phyloP scores from a whole-genome alignment of 257 asterid genomes.

The Haberlea rhodopensis region DNA sequence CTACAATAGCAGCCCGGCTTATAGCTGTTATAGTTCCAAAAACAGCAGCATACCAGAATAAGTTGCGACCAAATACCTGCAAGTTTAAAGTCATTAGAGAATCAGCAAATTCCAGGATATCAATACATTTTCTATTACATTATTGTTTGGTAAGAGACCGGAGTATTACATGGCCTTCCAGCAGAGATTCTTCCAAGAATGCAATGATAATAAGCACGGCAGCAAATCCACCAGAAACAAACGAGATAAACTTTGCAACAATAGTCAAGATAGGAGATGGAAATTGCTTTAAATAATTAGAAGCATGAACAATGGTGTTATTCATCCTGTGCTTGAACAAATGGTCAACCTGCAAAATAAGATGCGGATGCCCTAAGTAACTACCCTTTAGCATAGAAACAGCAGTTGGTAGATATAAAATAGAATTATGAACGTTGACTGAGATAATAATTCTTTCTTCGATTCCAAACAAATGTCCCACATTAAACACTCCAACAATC shows the following conservation, averaged over 20 bases:
- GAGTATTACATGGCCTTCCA: slow-evolving; percentile 92
- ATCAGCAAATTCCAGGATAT: slow-evolving; percentile 6
- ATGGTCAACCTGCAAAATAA: slow-evolving; percentile 75
- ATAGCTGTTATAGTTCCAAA: slow-evolving; percentile 96
- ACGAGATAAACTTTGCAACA: slow-evolving; percentile 88
- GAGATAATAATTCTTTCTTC: not conserved
- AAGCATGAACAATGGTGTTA: slow-evolving; percentile 72
- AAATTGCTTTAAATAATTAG: slow-evolving; percentile 86
- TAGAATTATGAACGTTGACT: not conserved
- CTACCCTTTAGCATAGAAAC: slow-evolving; percentile 13
- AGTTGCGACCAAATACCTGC: slow-evolving; percentile 94
- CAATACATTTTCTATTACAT: slow-evolving; percentile 8
- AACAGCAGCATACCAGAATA: slow-evolving; percentile 97
- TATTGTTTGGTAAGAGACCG: slow-evolving; percentile 11
- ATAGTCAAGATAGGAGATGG: slow-evolving; percentile 85
- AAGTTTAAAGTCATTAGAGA: slow-evolving; percentile 25
- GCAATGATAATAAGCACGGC: slow-evolving; percentile 96
- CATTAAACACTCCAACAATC: not conserved
- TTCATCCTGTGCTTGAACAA: slow-evolving; percentile 90
- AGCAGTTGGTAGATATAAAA: slow-evolving; percentile 3
- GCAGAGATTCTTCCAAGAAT: slow-evolving; percentile 89
- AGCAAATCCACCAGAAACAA: slow-evolving; percentile 98
- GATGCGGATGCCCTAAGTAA: slow-evolving; percentile 13
- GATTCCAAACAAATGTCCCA: not conserved
- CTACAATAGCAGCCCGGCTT: slow-evolving; percentile 78